Evolutionary conservation across 2,329 filamentous ascomycete species (phyloP).

Genomic region (Nemania bipapillata): DNA sequence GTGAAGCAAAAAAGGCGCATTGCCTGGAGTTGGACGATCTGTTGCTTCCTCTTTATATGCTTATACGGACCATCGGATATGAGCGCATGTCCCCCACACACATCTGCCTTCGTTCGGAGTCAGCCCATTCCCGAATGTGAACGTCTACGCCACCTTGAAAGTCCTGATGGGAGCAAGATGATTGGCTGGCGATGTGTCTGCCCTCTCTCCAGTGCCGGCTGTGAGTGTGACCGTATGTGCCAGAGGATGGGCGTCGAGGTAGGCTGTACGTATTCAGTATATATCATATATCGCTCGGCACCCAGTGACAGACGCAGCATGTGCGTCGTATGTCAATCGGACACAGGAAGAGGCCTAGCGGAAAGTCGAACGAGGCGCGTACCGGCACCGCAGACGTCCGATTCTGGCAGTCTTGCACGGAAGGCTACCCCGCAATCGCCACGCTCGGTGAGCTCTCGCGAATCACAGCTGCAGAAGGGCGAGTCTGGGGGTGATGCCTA

Average conservation of each 20-base stretch:
- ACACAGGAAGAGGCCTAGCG: slow-evolving; percentile 10
- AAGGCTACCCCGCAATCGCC: slow-evolving; percentile 36
- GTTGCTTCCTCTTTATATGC: slow-evolving; percentile 32
- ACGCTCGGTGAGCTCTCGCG: slow-evolving; percentile 13
- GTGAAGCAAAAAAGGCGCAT: neutral
- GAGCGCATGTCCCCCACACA: slow-evolving; percentile 31
- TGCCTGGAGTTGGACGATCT: slow-evolving; percentile 5
- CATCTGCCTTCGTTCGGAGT: slow-evolving; percentile 26
- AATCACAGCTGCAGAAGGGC: slow-evolving; percentile 36
- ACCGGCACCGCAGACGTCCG: slow-evolving; percentile 29
- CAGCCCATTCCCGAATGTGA: slow-evolving; percentile 30
- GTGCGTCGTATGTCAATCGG: slow-evolving; percentile 22
- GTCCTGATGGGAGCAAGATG: slow-evolving; percentile 18
- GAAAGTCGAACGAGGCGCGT: slow-evolving; percentile 31
- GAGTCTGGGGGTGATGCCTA: slow-evolving; percentile 30
- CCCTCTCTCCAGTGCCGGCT: slow-evolving; percentile 15
- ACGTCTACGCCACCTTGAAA: slow-evolving; percentile 16
- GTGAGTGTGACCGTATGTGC: neutral
- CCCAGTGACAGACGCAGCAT: slow-evolving; percentile 17
- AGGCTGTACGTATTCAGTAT: slow-evolving; percentile 19
- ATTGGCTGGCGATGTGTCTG: slow-evolving; percentile 29
- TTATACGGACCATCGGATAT: slow-evolving; percentile 16
- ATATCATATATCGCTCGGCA: neutral
- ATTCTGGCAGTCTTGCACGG: slow-evolving; percentile 30
- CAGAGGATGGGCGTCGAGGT: neutral